Evolutionary conservation across 495 filamentous ascomycete genomes (phyloP).

Genomic region (Oleoguttula mirabilis): DNA sequence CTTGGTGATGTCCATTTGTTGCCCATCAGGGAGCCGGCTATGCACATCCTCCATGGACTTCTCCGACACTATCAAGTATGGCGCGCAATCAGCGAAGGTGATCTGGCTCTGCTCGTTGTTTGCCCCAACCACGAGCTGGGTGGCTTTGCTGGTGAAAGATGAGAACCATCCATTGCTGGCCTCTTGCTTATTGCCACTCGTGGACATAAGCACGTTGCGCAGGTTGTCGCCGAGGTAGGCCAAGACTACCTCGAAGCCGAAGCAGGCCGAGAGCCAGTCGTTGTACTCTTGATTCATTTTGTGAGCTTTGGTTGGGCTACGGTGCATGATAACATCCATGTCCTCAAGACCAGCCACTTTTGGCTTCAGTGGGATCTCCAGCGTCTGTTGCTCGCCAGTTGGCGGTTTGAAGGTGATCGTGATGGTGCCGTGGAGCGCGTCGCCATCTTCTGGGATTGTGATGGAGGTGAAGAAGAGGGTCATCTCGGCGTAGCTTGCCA

Average conservation of each 20-base stretch:
- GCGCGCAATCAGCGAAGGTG: slow-evolving; percentile 70
- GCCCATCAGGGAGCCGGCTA: slow-evolving; percentile 41
- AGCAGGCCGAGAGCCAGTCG: slow-evolving; percentile 59
- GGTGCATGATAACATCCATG: slow-evolving; percentile 49
- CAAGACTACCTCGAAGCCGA: slow-evolving; percentile 55
- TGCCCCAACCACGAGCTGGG: slow-evolving; percentile 15
- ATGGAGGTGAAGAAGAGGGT: slow-evolving; percentile 51
- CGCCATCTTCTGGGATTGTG: slow-evolving; percentile 24
- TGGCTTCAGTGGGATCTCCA: slow-evolving; percentile 52
- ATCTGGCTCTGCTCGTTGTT: slow-evolving; percentile 33
- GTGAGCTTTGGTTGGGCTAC: slow-evolving; percentile 50
- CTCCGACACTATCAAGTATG: slow-evolving; percentile 60
- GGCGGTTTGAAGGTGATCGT: slow-evolving; percentile 45
- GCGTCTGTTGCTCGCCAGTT: slow-evolving; percentile 21
- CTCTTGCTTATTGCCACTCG: slow-evolving; percentile 28
- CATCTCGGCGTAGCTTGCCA: slow-evolving; percentile 51
- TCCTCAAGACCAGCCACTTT: slow-evolving; percentile 37
- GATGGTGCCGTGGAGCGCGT: slow-evolving; percentile 31
- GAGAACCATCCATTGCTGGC: slow-evolving; percentile 34
- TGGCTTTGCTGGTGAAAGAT: slow-evolving; percentile 31
- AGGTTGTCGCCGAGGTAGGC: slow-evolving; percentile 55
- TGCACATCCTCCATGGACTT: slow-evolving; percentile 57
- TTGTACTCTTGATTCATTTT: slow-evolving; percentile 56
- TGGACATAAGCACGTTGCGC: slow-evolving; percentile 49
- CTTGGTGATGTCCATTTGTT: slow-evolving; percentile 60